phyloP scores from a whole-genome alignment of 2,329 filamentous ascomycete species.

The Colletotrichum euphorbiae region DNA sequence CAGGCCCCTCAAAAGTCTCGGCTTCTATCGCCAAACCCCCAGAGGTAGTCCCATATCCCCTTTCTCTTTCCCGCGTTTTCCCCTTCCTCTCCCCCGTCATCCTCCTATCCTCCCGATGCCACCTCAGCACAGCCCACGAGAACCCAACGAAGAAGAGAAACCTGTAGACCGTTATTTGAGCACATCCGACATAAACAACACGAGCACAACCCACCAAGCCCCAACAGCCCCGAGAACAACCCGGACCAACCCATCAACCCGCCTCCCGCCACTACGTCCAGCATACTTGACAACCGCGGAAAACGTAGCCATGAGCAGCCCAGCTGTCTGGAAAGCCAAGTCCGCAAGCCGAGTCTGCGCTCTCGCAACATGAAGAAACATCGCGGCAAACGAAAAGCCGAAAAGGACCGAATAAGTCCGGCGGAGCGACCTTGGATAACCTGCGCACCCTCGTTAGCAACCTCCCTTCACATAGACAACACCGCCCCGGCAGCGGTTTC shows the following conservation, averaged over 20 bases:
- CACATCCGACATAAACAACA: neutral
- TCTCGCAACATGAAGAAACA: slow-evolving; percentile 18
- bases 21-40: slow-evolving; percentile 20
- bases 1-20: slow-evolving; percentile 22
- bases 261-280: neutral
- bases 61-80: slow-evolving; percentile 4
- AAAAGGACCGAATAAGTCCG: slow-evolving; percentile 75
- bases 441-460: neutral
- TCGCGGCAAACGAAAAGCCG: slow-evolving; percentile 80
- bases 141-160: slow-evolving; percentile 34
- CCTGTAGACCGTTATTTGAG: slow-evolving; percentile 15
- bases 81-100: neutral
- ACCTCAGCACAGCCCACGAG: slow-evolving; percentile 22
- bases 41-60: slow-evolving; percentile 34
- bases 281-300: slow-evolving; percentile 17
- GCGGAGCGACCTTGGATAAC: slow-evolving; percentile 30
- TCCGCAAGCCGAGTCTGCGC: slow-evolving; percentile 9
- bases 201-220: slow-evolving; percentile 26
- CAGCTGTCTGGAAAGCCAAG: slow-evolving; percentile 28
- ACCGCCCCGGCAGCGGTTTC: too few relatives aligned
- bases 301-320: slow-evolving; percentile 21
- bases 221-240: slow-evolving; percentile 2
- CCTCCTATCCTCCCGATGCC: slow-evolving; percentile 4
- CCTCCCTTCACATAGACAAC: too few relatives aligned
- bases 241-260: neutral